Conservation (phyloP, 1,139 yeast species). For the Kodamaea ohmeri region DNA sequence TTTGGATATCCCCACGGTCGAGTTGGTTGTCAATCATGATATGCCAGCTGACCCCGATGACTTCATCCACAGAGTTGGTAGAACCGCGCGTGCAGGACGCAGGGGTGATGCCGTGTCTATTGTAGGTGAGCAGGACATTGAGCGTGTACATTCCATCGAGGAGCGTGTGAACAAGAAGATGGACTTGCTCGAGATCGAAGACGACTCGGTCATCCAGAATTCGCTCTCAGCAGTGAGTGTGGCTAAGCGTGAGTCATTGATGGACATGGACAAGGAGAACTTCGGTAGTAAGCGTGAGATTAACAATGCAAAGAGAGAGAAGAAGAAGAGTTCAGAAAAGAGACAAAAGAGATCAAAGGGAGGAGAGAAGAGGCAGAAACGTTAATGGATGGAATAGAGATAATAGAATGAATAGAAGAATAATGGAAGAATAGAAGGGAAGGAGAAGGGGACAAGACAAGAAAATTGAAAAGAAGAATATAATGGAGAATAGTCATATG, state of each 20-base stretch:
- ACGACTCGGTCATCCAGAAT: conserved; percentile 69
- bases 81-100: conserved; percentile 99
- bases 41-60: conserved; percentile 97
- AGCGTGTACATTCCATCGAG: conserved; percentile 80
- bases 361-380: background rate
- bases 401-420: background rate
- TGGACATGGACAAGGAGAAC: conserved; percentile 90
- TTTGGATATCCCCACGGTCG: conserved; percentile 90
- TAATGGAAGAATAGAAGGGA: conserved; percentile 1
- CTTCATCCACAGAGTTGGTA: conserved; percentile 97
- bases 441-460: conserved; percentile 1
- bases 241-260: conserved; percentile 84
- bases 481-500: too few species aligned
- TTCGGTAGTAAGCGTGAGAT: conserved; percentile 73
- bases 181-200: conserved; percentile 70
- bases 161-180: conserved; percentile 76
- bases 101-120: conserved; percentile 56
- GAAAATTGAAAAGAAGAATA: background rate
- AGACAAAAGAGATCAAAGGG: conserved; percentile 7
- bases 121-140: conserved; percentile 82
- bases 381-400: background rate
- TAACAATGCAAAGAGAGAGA: conserved; percentile 44
- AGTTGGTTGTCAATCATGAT: conserved; percentile 84
- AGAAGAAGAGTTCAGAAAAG: too few species aligned
- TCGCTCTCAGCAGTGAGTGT: conserved; percentile 67